Conservation (phyloP, 768 basidiomycete species). For the Phylloporus sp. region DNA sequence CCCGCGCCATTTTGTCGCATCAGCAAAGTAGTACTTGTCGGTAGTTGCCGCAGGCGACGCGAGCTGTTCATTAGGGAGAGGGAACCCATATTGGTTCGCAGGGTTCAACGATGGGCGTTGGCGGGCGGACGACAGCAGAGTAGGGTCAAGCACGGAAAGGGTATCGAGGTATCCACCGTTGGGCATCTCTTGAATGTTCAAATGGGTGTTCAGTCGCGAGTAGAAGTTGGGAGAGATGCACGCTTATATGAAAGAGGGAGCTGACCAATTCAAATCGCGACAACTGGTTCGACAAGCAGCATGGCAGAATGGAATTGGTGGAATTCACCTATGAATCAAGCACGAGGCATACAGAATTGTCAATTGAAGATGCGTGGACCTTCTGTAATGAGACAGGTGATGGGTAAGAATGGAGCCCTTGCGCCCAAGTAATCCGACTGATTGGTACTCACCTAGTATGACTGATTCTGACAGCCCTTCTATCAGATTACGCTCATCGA, state of each 20-base stretch:
- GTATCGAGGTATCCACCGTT: not conserved
- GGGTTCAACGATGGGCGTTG: not conserved
- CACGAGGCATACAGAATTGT: not conserved
- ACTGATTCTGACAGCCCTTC: too few relatives aligned
- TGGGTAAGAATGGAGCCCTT: too few relatives aligned
- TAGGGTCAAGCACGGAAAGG: not conserved
- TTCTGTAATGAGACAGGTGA: not conserved
- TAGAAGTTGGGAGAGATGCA: not conserved
- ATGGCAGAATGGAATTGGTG: not conserved
- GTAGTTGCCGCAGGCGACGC: slow-evolving; percentile 1
- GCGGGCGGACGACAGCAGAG: not conserved
- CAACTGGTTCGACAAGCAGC: not conserved
- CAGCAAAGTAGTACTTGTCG: slow-evolving; percentile 5
- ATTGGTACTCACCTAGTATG: not conserved
- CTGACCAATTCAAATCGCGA: not conserved
- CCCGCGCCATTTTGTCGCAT: slow-evolving; percentile 1
- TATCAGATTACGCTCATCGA: not conserved
- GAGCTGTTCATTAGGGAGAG: slow-evolving; percentile 1
- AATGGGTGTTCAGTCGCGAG: not conserved
- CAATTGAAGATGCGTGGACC: not conserved
- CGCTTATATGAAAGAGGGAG: not conserved
- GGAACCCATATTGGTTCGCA: slow-evolving; percentile 7
- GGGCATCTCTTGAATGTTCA: not conserved
- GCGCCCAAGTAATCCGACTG: not conserved
- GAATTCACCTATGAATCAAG: not conserved